Base-by-base conservation (phyloP, 495 filamentous ascomycete genomes). In the Penicillium desertorum region DNA sequence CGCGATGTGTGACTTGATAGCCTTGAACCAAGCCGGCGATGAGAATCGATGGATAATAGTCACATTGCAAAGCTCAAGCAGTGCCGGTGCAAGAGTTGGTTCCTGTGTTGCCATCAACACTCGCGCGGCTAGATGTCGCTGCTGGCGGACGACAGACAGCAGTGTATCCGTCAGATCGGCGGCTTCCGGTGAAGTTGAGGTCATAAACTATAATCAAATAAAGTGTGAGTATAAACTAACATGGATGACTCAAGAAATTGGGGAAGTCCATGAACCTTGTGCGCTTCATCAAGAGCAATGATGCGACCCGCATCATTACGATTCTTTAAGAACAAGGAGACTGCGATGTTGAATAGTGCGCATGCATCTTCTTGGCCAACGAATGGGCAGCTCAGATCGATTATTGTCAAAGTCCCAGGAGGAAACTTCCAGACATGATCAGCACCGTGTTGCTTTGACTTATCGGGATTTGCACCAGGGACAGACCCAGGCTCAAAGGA, bases 91-190 rank as follows among this genome's bases (percentile, higher is more conserved):
- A 41, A 93, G 83, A 0, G 88, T 92, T 0, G 90, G 90, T 59
- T 93, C 90, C 62, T 94, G 88, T 0, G 90, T 93, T 0, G 89
- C 83, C 30, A 92, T 86, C 37, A 93, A 56, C 14, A 91, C 73
- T 1, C 88, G 79, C 0, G 81, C 75, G 4, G 76, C 88, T 0
- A 86, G 67, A 64, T 92, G 89, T 9, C 89, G 85, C 62, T 92
- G 88, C 42, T 83, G 77, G 4, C 89, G 79, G 62, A 93, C 88
- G 0, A 78, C 77, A 0, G 79, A 77, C 0, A 92, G 74, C 4
- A 92, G 72, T 2, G 78, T 79, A 27, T 89, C 78, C 0, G 87
- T 91, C 43, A 92, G 81, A 0, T 61, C 57, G 16, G 61, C 55
- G 2, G 85, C 76, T 23, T 75, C 76, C 0, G 67, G 49, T 1